Conservation (phyloP, 73 alveolate species). For the Tetrahymena malaccensis region DNA sequence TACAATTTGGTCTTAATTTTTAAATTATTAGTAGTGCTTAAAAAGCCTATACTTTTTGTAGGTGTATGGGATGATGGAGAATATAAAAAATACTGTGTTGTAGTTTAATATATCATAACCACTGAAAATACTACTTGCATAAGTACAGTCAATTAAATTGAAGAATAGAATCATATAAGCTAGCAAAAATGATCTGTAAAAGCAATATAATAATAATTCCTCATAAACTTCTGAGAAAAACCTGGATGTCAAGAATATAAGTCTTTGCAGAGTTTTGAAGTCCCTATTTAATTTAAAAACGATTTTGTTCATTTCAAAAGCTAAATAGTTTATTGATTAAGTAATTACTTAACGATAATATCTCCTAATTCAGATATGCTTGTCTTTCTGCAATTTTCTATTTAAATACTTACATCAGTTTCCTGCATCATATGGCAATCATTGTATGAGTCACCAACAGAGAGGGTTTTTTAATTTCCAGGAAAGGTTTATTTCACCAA, state of each 20-base stretch:
- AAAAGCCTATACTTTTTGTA: background rate
- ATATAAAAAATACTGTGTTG: background rate
- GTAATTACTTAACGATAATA: background rate
- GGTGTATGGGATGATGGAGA: background rate
- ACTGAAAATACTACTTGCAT: background rate
- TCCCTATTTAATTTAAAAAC: background rate
- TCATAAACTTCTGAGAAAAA: background rate
- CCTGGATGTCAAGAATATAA: background rate
- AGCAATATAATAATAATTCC: background rate
- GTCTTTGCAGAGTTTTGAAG: background rate
- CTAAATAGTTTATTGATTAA: background rate
- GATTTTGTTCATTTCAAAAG: background rate
- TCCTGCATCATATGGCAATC: constrained; percentile 41
- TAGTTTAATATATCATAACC: background rate
- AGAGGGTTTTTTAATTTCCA: constrained; percentile 10
- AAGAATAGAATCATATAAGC: background rate
- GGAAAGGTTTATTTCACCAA: constrained; percentile 17
- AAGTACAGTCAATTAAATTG: background rate
- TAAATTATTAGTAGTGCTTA: background rate
- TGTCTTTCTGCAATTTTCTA: background rate
- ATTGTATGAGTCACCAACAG: constrained; percentile 33
- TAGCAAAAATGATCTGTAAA: background rate
- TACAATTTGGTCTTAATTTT: background rate
- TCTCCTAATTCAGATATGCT: background rate
- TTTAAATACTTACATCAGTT: constrained; percentile 20